Conservation (phyloP, 1,284 basidiomycete species). For the Leccinum huronense region DNA sequence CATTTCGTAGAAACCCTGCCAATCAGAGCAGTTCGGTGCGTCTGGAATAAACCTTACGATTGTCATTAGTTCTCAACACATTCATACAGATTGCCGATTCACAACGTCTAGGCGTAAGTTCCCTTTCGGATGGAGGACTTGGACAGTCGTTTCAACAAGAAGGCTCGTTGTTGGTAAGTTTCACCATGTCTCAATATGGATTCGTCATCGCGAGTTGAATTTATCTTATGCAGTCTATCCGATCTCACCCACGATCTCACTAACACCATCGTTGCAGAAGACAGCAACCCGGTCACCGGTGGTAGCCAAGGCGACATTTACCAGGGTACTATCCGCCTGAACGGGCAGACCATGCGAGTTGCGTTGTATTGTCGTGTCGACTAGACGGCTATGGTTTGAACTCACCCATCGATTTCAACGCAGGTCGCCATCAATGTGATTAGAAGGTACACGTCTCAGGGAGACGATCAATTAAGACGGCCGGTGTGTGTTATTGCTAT, state of each 20-base stretch:
- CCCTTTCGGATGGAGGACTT: neutral
- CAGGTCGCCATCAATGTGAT: conserved; percentile 30
- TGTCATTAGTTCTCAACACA: neutral
- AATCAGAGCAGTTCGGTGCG: conserved; percentile 10
- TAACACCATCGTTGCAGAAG: conserved; percentile 15
- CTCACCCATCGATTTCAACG: conserved; percentile 1
- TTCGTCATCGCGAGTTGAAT: neutral
- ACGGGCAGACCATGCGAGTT: conserved; percentile 21
- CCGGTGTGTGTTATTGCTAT: conserved; percentile 10
- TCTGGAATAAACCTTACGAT: neutral
- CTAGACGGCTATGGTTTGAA: neutral
- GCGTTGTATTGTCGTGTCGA: conserved; percentile 8
- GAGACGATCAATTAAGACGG: conserved; percentile 18
- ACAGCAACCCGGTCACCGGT: conserved; percentile 18
- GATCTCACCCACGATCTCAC: conserved; percentile 19
- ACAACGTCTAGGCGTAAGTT: conserved; percentile 13
- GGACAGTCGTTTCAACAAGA: conserved; percentile 4
- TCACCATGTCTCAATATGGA: neutral
- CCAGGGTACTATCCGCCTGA: conserved; percentile 19
- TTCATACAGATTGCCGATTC: conserved; percentile 8
- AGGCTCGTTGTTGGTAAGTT: neutral
- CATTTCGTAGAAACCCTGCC: neutral
- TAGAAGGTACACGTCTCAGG: conserved; percentile 22
- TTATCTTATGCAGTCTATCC: conserved; percentile 16
- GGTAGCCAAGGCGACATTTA: conserved; percentile 27